Evolutionary conservation across 2,329 filamentous ascomycete genomes (phyloP).

Genomic region (Neurospora sp.): DNA sequence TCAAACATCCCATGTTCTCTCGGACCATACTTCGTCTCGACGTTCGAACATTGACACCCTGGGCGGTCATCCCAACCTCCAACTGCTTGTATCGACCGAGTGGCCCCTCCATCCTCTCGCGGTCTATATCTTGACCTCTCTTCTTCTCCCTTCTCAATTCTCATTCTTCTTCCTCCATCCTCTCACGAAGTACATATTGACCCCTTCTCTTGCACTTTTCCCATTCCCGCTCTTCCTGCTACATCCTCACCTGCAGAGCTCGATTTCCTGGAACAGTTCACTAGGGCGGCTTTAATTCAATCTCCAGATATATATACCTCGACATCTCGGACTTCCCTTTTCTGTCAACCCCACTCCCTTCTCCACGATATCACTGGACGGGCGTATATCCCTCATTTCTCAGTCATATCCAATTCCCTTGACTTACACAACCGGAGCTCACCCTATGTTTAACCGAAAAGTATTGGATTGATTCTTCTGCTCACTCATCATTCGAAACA

Average conservation of each 20-base stretch:
- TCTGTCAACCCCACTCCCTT: not conserved
- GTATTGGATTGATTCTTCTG: not conserved
- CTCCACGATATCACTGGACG: not conserved
- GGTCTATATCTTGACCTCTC: not conserved
- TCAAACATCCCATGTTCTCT: too few relatives aligned
- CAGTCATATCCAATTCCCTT: not conserved
- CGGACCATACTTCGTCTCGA: too few relatives aligned
- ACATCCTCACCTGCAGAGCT: not conserved
- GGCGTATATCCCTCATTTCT: not conserved
- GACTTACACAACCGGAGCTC: not conserved
- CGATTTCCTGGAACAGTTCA: too few relatives aligned
- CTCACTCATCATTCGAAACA: not conserved
- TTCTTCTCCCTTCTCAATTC: not conserved
- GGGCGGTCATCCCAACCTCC: too few relatives aligned
- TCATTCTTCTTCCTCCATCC: not conserved
- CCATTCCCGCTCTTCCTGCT: not conserved
- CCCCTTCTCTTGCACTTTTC: not conserved
- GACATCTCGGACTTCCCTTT: not conserved
- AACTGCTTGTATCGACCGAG: too few relatives aligned
- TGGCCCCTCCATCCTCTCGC: not conserved
- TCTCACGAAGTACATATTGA: not conserved
- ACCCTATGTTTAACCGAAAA: not conserved
- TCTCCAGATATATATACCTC: not conserved
- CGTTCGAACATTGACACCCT: too few relatives aligned
- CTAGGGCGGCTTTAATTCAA: not conserved